Base-by-base conservation (phyloP, 768 basidiomycete species). In the Tulasnella sp. region DNA sequence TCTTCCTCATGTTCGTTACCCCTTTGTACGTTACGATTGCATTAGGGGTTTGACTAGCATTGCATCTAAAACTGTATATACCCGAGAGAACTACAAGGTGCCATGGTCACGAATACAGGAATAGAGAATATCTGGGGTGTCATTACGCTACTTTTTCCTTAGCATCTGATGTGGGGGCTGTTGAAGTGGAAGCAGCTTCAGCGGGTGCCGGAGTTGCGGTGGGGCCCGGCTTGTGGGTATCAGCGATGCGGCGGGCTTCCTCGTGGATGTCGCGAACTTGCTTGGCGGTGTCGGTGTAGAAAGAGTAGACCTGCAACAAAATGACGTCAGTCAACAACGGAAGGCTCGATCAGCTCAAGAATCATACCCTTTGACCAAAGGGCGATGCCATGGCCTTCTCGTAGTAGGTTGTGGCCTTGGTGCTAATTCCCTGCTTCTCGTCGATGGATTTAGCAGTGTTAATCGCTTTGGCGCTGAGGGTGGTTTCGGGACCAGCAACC, bases 181-280 rank as follows among this genome's bases (percentile, higher is more conserved):
- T n/a, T n/a, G n/a, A n/a, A 27, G 46, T 42, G 12, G 59, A 19
- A 49, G 40, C n/a, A 21, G 55, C 43, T 0, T 27, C 21, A 0
- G 59, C 50, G 19, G 57, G 32, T 23, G 62, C 29, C n/a, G 50
- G 2, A 17, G 42, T 1, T 4, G 58, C 51, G 3, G 36, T 23
- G 7, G 35, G n/a, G n/a, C n/a, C 23, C 9, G 67, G 57, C 65
- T 84, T 82, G 62, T 85, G 77, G 55, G 73, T 68, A 25, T 75
- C 76, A 25, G 82, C 80, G 64, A 97, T 88, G 29, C 93, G 80
- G 59, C 75, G 73, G 2, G 93, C 93, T 70, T 97, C 93, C 65
- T 92, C 88, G 66, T 96, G 92, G 46, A 97, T 92, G 66, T 97
- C 92, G 17, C 77, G 65, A 25, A 89, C 82, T 69, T 93, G 87